A percentile compares a stretch with the other conserved stretches of the same genome.
Evolutionary conservation across 768 basidiomycete genomes (phyloP).

Genomic region (Leccinellum albellum): DNA sequence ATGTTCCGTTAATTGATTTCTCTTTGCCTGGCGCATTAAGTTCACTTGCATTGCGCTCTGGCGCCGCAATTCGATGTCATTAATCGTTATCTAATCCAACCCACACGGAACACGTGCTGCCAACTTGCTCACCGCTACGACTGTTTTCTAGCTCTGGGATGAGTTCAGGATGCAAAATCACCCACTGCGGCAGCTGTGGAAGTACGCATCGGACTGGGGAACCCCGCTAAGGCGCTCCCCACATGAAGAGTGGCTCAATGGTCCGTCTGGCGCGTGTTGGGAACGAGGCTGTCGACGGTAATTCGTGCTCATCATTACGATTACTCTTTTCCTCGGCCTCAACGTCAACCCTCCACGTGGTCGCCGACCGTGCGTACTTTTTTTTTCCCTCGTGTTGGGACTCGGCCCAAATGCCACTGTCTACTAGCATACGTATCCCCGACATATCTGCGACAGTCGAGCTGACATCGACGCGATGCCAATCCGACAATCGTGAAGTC

Average conservation of each 20-base stretch:
- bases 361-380: slow-evolving; percentile 5
- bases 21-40: slow-evolving; percentile 16
- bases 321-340: slow-evolving; percentile 20
- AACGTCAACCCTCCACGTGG: slow-evolving; percentile 19
- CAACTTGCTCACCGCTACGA: background rate
- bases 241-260: slow-evolving; percentile 15
- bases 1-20: slow-evolving; percentile 23
- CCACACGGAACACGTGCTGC: slow-evolving; percentile 1
- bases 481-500: slow-evolving; percentile 1
- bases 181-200: background rate
- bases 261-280: slow-evolving; percentile 24
- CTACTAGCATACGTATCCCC: background rate
- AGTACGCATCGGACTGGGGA: background rate
- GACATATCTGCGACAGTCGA: slow-evolving; percentile 6
- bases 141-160: slow-evolving; percentile 1
- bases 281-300: slow-evolving; percentile 27
- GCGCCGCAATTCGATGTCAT: slow-evolving; percentile 12
- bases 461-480: background rate
- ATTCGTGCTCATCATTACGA: slow-evolving; percentile 23
- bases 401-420: background rate
- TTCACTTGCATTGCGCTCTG: slow-evolving; percentile 15
- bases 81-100: slow-evolving; percentile 34
- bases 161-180: background rate
- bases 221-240: slow-evolving; percentile 1
- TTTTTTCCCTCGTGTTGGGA: slow-evolving; percentile 9